Conservation (phyloP, 208 protist genomes). For the Acanthamoeba triangularis region DNA sequence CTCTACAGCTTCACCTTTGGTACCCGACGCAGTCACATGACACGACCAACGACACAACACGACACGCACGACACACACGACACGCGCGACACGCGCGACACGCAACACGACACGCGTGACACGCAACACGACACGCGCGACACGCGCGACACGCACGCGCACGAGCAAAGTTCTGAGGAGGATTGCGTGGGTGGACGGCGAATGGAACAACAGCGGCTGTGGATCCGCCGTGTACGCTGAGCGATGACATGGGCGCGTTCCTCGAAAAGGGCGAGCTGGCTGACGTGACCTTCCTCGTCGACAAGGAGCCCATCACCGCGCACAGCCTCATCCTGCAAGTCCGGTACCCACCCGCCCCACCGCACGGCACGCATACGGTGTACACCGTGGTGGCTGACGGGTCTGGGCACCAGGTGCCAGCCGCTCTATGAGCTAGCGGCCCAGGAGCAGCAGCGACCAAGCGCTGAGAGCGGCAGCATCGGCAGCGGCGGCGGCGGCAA, state of each 20-base stretch:
- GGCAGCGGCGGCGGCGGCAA: too few species aligned
- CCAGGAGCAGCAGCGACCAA: too few species aligned
- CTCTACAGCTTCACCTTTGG: conserved; percentile 24
- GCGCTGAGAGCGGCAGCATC: neutral
- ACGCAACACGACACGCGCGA: too few species aligned
- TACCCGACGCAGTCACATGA: too few species aligned
- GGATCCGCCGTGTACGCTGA: conserved; percentile 2
- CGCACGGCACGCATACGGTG: too few species aligned
- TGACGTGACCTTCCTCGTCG: neutral
- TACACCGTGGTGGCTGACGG: too few species aligned
- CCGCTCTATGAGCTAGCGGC: neutral
- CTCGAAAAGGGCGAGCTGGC: neutral
- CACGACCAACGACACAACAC: too few species aligned
- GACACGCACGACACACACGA: neutral
- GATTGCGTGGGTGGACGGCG: too few species aligned
- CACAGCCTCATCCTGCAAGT: conserved; percentile 40
- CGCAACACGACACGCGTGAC: too few species aligned
- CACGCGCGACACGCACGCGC: too few species aligned
- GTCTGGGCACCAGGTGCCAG: neutral
- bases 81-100: too few species aligned
- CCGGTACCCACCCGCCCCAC: neutral
- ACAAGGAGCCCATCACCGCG: neutral
- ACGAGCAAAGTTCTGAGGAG: neutral
- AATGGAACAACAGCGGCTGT: neutral
- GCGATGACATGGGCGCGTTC: conserved; percentile 7